Conservation (phyloP, 257 asterid species). For the Salvia rosmarinus region DNA sequence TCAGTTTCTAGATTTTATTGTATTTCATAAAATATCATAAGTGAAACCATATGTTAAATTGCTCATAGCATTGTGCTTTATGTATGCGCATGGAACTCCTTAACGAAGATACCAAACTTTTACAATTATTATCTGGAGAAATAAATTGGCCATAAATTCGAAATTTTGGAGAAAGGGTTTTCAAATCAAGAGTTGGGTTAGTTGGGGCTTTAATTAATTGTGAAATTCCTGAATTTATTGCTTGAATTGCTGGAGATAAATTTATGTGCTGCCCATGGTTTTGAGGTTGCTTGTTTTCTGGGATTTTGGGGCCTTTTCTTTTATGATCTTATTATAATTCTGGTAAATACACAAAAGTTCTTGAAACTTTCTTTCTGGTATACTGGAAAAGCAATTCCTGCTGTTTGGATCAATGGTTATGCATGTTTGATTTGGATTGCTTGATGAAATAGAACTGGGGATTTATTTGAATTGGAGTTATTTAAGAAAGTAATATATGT, state of each 20-base stretch:
- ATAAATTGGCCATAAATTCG: constrained; percentile 22
- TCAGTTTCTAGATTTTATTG: background rate
- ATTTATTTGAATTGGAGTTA: constrained; percentile 18
- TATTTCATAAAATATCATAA: constrained; percentile 15
- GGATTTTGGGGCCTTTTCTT: constrained; percentile 11
- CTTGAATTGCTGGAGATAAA: background rate
- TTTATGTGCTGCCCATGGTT: constrained; percentile 41
- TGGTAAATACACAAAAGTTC: constrained; percentile 16
- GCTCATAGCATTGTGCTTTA: background rate
- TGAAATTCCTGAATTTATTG: background rate
- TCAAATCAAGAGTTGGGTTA: constrained; percentile 17
- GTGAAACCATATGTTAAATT: background rate
- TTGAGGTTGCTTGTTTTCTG: constrained; percentile 28
- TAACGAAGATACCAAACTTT: constrained; percentile 25
- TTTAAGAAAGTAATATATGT: background rate
- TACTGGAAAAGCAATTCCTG: constrained; percentile 17
- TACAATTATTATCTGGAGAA: constrained; percentile 3
- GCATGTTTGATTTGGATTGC: constrained; percentile 23
- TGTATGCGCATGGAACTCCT: constrained; percentile 7
- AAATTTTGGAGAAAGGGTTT: background rate
- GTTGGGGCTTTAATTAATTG: background rate
- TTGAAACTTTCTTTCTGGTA: background rate
- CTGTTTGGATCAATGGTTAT: constrained; percentile 25
- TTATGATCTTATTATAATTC: constrained; percentile 1
- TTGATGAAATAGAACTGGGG: background rate